Evolutionary conservation across 805 yeast genomes (phyloP).

Genomic region (Myxozyma neglecta): DNA sequence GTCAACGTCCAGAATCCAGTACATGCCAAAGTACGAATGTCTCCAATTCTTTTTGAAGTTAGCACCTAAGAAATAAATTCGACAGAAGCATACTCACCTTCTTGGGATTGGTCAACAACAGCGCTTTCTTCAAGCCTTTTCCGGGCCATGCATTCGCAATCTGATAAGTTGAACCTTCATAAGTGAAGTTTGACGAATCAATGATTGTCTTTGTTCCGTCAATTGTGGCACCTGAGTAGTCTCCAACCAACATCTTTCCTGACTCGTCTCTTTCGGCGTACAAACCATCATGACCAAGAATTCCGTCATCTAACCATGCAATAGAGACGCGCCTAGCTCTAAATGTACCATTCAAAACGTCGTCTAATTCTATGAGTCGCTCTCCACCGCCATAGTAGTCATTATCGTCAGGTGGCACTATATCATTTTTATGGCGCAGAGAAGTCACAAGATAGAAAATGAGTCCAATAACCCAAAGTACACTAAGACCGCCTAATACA

Average conservation of each 20-base stretch:
- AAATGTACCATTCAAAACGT: conserved; percentile 23
- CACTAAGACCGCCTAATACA: conserved; percentile 10
- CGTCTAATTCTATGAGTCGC: conserved; percentile 13
- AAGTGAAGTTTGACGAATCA: conserved; percentile 15
- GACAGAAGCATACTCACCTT: conserved; percentile 17
- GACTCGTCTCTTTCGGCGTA: conserved; percentile 23
- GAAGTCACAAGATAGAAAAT: conserved; percentile 20
- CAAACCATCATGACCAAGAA: conserved; percentile 29
- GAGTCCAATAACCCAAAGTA: conserved; percentile 24
- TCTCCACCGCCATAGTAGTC: background rate
- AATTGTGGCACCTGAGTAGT: conserved; percentile 27
- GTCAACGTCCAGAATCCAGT: conserved; percentile 60
- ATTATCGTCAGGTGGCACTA: background rate
- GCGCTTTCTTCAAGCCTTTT: conserved; percentile 42
- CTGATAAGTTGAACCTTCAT: conserved; percentile 8
- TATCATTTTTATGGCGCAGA: conserved; percentile 4
- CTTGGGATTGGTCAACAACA: conserved; percentile 54
- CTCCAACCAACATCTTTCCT: conserved; percentile 26
- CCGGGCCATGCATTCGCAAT: conserved; percentile 25
- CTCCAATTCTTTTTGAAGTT: conserved; percentile 51
- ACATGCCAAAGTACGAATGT: conserved; percentile 62
- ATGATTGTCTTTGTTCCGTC: conserved; percentile 13
- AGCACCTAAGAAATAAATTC: background rate
- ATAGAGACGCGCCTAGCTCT: conserved; percentile 14
- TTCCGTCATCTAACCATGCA: conserved; percentile 30